Evolutionary conservation across 371 early-diverging fungal genomes (phyloP), one percentile per base, ranked within the genome.

Genomic region (Mortierella sp.): DNA sequence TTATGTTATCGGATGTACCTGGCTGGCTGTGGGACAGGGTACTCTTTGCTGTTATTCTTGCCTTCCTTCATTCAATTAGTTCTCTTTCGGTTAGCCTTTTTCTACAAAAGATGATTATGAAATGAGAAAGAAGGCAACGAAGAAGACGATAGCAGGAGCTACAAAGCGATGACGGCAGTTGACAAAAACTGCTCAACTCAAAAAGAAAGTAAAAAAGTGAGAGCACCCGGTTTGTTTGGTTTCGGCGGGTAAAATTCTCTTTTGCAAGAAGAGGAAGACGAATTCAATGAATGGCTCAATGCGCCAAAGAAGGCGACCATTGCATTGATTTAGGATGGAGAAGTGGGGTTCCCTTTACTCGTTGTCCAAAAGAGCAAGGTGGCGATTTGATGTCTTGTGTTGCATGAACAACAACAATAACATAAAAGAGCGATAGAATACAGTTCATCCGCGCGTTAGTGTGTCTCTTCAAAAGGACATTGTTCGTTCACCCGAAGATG

Each of bases 311-410:
- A n/a, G 60, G 11, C 4, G 60, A 12, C 60, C 16, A 60, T 60
- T 32, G 60, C 32, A 32, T 32, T 32, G 60, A 4, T 51, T 51
- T 51, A 21, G 5, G 51, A 21, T 51, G 32, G 60, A 60, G 29
- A 16, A 12, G 29, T 41, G 5, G 65, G 65, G 65, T 65, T 65
- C 65, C 14, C 38, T 38, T 65, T 92, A 35, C 32, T 89, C 94
- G 0, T 94, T 95, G 43, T 83, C 95, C 24, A 92, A 90, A 29
- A 16, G 21, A 29, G 43, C 11, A 4, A 14, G 56, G 5, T 4
- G 29, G 56, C 16, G 21, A 6, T 51, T 12, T 65, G 44, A 43
- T 73, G 32, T 68, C 54, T 73, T 68, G 58, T 49, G 21, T 46
- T 51, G 27, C 27, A 51, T 2, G 27, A 68, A 56, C 38, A 21